Conservation (phyloP, 2,329 filamentous ascomycete species). For the Trichoderma cornu-damae region DNA sequence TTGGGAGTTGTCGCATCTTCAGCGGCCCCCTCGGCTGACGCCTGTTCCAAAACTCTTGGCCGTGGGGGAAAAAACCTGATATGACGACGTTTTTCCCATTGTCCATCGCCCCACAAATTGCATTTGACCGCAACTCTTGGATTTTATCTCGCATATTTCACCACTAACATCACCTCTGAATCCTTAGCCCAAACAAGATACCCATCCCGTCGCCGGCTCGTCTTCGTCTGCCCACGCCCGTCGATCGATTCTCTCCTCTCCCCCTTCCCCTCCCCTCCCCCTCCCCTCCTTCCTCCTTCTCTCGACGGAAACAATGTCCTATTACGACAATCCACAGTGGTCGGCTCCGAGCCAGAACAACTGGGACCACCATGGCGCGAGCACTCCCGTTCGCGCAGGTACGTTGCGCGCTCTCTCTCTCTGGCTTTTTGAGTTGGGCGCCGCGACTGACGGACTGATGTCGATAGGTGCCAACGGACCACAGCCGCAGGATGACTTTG, state of each 20-base stretch:
- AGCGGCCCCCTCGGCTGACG: conserved; percentile 1
- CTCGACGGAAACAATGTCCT: conserved; percentile 35
- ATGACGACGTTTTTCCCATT: conserved; percentile 13
- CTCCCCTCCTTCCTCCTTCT: background rate
- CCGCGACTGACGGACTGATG: conserved; percentile 15
- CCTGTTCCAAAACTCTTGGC: conserved; percentile 9
- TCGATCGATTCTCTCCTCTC: conserved; percentile 8
- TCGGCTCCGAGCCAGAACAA: conserved; percentile 36
- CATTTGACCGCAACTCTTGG: conserved; percentile 19
- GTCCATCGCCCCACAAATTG: conserved; percentile 16
- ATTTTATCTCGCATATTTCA: conserved; percentile 14
- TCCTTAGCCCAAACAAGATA: background rate
- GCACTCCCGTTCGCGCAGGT: conserved; percentile 40
- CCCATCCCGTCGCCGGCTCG: conserved; percentile 1
- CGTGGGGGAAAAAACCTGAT: conserved; percentile 13
- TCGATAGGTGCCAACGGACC: conserved; percentile 67
- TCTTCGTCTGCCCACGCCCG: background rate
- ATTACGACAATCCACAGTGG: conserved; percentile 43
- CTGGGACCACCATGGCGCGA: conserved; percentile 43
- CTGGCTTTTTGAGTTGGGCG: background rate
- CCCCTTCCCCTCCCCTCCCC: background rate
- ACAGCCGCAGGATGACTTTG: conserved; percentile 68
- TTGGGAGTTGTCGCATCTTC: conserved; percentile 10
- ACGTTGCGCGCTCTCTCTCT: conserved; percentile 21
- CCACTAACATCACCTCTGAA: conserved; percentile 7